Conservation (phyloP, 257 asterid genomes). For the Leptodermis oblonga region DNA sequence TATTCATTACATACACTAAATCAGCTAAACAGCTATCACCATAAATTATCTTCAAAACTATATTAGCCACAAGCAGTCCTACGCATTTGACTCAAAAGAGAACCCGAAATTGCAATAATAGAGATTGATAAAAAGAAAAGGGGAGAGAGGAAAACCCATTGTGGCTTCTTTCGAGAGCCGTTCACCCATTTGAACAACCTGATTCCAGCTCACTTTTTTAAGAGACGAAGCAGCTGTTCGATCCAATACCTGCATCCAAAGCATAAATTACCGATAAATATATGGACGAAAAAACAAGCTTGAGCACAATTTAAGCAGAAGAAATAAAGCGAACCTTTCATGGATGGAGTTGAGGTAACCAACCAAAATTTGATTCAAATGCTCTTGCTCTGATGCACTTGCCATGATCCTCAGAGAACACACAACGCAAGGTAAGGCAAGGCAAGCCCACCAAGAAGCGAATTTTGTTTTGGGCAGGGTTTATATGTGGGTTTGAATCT, state of each 20-base stretch:
- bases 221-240: constrained; percentile 57
- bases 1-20: background rate
- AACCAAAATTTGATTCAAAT: constrained; percentile 38
- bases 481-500: no score
- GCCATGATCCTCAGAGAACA: constrained; percentile 28
- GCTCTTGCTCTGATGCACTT: constrained; percentile 48
- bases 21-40: background rate
- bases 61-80: background rate
- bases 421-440: background rate
- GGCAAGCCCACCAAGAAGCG: no score
- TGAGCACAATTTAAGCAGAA: background rate
- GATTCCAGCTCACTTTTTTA: constrained; percentile 72
- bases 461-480: no score
- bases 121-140: no score
- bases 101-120: background rate
- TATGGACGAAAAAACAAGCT: background rate
- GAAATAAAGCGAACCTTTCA: constrained; percentile 48
- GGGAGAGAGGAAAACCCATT: constrained; percentile 40
- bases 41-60: background rate
- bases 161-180: constrained; percentile 88
- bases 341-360: constrained; percentile 67
- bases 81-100: background rate
- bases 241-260: constrained; percentile 46
- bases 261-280: background rate
- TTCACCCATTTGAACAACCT: constrained; percentile 77